phyloP scores from a whole-genome alignment of 306 rosid species.

The Purshia tridentata region DNA sequence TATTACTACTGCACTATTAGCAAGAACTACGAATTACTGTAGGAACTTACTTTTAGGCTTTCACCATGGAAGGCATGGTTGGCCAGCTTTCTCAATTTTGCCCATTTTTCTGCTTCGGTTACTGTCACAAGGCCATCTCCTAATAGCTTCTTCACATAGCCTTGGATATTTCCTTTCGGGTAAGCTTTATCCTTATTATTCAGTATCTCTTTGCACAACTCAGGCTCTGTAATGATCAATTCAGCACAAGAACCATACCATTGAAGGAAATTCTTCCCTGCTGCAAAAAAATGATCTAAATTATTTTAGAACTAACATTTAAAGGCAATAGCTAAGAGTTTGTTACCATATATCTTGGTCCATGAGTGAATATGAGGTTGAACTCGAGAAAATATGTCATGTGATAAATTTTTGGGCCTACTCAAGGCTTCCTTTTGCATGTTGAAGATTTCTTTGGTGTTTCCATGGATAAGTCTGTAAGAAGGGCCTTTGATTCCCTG shows the following conservation, averaged over 20 bases:
- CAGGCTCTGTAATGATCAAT: conserved; percentile 27
- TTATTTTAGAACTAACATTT: not conserved
- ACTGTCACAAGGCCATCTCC: conserved; percentile 30
- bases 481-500: conserved; percentile 42
- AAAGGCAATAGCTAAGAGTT: too few species aligned
- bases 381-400: conserved; percentile 15
- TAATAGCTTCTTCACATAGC: conserved; percentile 16
- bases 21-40: too few species aligned
- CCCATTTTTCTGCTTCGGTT: conserved; percentile 31
- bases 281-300: not conserved
- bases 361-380: conserved; percentile 17
- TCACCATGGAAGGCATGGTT: conserved; percentile 25
- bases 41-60: conserved; percentile 24
- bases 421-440: conserved; percentile 17
- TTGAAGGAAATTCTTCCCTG: conserved; percentile 35
- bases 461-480: conserved; percentile 28
- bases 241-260: conserved; percentile 32
- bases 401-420: conserved; percentile 19
- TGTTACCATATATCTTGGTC: conserved; percentile 8
- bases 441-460: conserved; percentile 22
- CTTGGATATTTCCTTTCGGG: not conserved
- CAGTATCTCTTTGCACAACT: conserved; percentile 30
- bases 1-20: not conserved
- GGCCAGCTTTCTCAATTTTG: conserved; percentile 16
- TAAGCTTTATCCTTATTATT: conserved; percentile 13